Base-by-base conservation (phyloP, 305 asterid species). In the Rubia peregrina region DNA sequence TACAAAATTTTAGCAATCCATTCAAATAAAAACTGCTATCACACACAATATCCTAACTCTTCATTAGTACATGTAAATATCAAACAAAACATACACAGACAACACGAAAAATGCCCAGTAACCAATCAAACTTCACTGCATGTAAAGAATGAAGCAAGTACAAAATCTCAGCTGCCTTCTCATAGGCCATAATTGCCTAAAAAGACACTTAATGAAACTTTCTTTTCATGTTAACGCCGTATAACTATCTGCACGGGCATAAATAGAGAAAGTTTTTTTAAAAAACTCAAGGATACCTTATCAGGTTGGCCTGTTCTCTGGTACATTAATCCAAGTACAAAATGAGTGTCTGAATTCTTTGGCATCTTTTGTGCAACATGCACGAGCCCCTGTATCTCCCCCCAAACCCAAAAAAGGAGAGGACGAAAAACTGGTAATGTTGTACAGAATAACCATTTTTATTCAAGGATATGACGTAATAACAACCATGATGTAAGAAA, bases 341-440 rank as follows among this genome's bases (percentile, higher is more conserved):
- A 94, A 85, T 91, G 99, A 61, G 97, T 90, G 75, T 94, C 98
- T 75, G 89, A 88, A 69, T 94, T 91, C 88, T 91, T 91, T 55
- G 97, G 89, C 99, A 94, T 94, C 91, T 94, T 94, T 66, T 91
- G 83, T 60, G 97, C 93, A 83, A 94, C 98, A 80, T 91, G 99
- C 56, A 85, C 84, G 85, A 94, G 84, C 44, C 98, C 98, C 99
- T 94, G 80, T 68, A 80, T 80, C 62, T 61, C 61, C 19, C 64
- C 30, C 63, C 63, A 57, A 21, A 57, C 63, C 30, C 63, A 57
- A 22, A 26, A 21, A 60, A 60, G 36, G 16, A 59, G 17, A 77
- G 71, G n/a, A 66, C 59, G 19, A 64, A 40, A 33, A 64, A 40
- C 68, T 49, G 14, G 77, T 84, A 79, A 73, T 49, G 62, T 65